A percentile compares a stretch with the other conserved stretches of the same genome.
Evolutionary conservation across 208 protist species (phyloP).

Genomic region (Wallacemonas sp.): DNA sequence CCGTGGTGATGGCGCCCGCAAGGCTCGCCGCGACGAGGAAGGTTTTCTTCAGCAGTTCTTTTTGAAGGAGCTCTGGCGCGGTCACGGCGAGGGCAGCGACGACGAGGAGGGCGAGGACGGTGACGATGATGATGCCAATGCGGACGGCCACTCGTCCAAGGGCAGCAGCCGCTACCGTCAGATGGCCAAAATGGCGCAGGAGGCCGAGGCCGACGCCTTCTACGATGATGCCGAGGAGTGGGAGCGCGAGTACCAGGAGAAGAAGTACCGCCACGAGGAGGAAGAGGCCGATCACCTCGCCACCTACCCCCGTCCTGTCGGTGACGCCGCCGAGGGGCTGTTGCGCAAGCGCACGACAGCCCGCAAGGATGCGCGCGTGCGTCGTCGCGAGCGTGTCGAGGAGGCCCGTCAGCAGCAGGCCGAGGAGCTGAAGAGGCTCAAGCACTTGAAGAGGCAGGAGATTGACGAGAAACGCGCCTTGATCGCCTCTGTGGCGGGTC

Average conservation of each 20-base stretch:
- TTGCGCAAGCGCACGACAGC: slow-evolving; percentile 71
- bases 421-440: slow-evolving; percentile 89
- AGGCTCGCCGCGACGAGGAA: slow-evolving; percentile 34
- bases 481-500: slow-evolving; percentile 80
- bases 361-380: slow-evolving; percentile 81
- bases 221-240: slow-evolving; percentile 82
- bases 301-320: slow-evolving; percentile 81
- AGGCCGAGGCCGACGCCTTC: slow-evolving; percentile 84
- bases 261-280: slow-evolving; percentile 88
- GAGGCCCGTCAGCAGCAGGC: slow-evolving; percentile 66
- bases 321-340: slow-evolving; percentile 62
- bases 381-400: slow-evolving; percentile 69
- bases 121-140: slow-evolving; percentile 17
- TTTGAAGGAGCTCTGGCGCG: slow-evolving; percentile 62
- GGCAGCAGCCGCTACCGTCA: slow-evolving; percentile 36
- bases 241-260: slow-evolving; percentile 86
- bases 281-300: slow-evolving; percentile 53
- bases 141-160: slow-evolving; percentile 27
- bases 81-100: slow-evolving; percentile 13
- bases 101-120: slow-evolving; percentile 19
- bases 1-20: neutral
- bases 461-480: slow-evolving; percentile 83
- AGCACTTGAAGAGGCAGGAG: slow-evolving; percentile 88
- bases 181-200: slow-evolving; percentile 67
- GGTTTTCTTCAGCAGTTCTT: slow-evolving; percentile 64